Evolutionary conservation across 345 rosid species (phyloP).

Genomic region (Erodium maritimum): DNA sequence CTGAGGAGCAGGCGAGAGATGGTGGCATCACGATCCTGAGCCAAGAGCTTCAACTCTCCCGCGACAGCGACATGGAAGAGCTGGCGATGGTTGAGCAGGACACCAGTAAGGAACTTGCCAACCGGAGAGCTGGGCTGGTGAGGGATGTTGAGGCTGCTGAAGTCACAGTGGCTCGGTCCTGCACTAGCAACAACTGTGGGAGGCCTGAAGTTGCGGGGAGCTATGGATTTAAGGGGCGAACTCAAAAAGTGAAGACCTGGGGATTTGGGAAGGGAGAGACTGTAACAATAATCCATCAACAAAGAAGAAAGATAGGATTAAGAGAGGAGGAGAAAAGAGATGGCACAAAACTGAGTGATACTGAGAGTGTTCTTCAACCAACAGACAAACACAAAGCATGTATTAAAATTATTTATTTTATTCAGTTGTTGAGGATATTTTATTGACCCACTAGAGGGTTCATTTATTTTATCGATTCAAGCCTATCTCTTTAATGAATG

Average conservation of each 20-base stretch:
- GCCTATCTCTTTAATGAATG: too few species aligned
- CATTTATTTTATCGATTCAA: too few species aligned
- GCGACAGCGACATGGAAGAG: constrained; percentile 61
- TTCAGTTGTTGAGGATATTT: too few species aligned
- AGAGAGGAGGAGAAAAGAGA: too few species aligned
- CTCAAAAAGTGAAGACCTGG: neutral
- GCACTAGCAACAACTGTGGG: constrained; percentile 30
- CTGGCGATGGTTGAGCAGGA: constrained; percentile 63
- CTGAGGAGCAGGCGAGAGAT: constrained; percentile 44
- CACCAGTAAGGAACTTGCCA: constrained; percentile 60
- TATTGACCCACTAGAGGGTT: too few species aligned
- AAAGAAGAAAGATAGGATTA: neutral
- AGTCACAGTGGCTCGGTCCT: constrained; percentile 68
- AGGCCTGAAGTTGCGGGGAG: constrained; percentile 15
- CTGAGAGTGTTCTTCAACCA: too few species aligned
- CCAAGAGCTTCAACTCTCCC: constrained; percentile 61
- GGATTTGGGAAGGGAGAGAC: constrained; percentile 23
- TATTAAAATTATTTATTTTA: too few species aligned
- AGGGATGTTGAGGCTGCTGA: constrained; percentile 77
- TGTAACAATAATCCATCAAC: constrained; percentile 34
- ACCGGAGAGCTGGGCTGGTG: constrained; percentile 55
- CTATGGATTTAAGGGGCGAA: constrained; percentile 1
- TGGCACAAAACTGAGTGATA: too few species aligned
- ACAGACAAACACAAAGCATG: too few species aligned
- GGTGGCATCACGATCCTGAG: constrained; percentile 55